Percentiles rank a stretch among this genome's conserved stretches.
phyloP scores from a whole-genome alignment of 208 protist genomes.

The Leishmania martiniquensis region DNA sequence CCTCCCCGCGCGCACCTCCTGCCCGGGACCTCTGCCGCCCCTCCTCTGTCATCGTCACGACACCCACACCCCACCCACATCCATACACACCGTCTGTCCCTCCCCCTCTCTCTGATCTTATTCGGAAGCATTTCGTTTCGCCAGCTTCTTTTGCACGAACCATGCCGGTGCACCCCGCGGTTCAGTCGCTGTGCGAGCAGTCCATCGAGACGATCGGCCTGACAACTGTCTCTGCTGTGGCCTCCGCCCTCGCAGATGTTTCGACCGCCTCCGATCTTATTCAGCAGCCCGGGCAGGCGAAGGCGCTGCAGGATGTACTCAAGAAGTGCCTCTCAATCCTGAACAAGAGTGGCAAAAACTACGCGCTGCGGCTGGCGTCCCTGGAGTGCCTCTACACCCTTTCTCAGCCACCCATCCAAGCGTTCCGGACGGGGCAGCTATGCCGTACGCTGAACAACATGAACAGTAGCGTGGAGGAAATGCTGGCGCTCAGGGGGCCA shows the following conservation, averaged over 20 bases:
- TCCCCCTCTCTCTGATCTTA: neutral
- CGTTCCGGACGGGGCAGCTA: constrained; percentile 63
- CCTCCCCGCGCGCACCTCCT: neutral
- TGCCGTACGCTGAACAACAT: constrained; percentile 62
- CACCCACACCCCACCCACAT: neutral
- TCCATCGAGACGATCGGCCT: constrained; percentile 40
- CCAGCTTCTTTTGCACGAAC: too few species aligned
- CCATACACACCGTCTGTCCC: neutral
- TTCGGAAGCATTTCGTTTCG: neutral
- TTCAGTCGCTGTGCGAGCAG: constrained; percentile 67
- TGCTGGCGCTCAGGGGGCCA: constrained; percentile 39
- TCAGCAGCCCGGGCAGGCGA: constrained; percentile 24
- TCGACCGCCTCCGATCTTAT: constrained; percentile 35
- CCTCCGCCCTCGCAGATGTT: constrained; percentile 49
- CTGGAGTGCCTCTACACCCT: constrained; percentile 79
- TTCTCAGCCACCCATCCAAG: constrained; percentile 57
- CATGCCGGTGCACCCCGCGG: constrained; percentile 47
- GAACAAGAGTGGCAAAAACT: constrained; percentile 71
- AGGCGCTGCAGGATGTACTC: constrained; percentile 29
- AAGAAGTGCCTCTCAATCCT: constrained; percentile 43
- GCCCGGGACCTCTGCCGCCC: neutral
- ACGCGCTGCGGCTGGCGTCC: constrained; percentile 52
- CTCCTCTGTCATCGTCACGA: neutral
- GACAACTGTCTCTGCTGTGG: constrained; percentile 63
- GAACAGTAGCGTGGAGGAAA: constrained; percentile 78